These are phyloP conservation scores for Backusella psychrophila DNA, from an alignment of 192 early-diverging fungal genomes.

Conservation along the genomic window DNA sequence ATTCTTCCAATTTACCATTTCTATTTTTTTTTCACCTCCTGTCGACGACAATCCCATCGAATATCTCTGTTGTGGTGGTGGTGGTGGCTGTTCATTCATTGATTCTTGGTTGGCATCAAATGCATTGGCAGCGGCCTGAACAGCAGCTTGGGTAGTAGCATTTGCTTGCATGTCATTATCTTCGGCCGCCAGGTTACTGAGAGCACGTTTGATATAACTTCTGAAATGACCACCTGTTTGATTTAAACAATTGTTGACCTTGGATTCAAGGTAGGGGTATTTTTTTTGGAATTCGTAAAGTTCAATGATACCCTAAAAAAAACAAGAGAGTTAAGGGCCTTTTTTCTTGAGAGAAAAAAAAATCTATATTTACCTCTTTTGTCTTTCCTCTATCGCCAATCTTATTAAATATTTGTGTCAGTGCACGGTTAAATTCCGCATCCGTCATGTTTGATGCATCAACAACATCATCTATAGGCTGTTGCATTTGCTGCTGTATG, in stretches of 20 bases:
- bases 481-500: not conserved
- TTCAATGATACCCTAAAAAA: conserved; percentile 62
- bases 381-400: conserved; percentile 67
- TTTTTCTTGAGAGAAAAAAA: too few species aligned
- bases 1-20: not conserved
- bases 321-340: not conserved
- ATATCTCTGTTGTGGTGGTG: not conserved
- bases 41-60: not conserved
- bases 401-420: conserved; percentile 71
- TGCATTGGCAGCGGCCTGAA: not conserved
- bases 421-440: conserved; percentile 59
- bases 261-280: conserved; percentile 61
- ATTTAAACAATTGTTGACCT: conserved; percentile 58
- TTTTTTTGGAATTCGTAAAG: conserved; percentile 75
- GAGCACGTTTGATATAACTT: conserved; percentile 71
- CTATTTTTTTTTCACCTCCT: not conserved
- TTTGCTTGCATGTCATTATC: conserved; percentile 35
- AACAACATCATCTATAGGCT: not conserved
- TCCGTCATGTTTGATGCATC: conserved; percentile 31
- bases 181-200: conserved; percentile 56
- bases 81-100: not conserved
- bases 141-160: conserved; percentile 17
- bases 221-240: conserved; percentile 70
- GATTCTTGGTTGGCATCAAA: not conserved
- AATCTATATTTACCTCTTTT: conserved; percentile 46